Evolutionary conservation across 2,329 filamentous ascomycete species (phyloP).

Genomic region (Xylaria sp.): DNA sequence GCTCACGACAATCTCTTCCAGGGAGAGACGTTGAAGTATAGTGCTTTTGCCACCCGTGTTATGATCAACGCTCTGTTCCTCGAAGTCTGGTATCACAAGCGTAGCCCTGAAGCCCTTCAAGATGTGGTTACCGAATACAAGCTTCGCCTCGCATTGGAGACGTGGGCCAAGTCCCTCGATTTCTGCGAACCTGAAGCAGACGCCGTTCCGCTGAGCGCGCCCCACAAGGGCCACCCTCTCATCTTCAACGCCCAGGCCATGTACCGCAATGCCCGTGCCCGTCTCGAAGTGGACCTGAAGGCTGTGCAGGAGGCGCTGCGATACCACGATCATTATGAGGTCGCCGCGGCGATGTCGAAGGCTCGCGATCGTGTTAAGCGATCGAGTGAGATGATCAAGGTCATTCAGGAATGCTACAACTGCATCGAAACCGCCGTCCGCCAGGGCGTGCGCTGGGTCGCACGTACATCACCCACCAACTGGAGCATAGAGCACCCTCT

Average conservation of each 20-base stretch:
- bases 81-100: slow-evolving; percentile 98
- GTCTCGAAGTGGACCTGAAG: slow-evolving; percentile 92
- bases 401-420: slow-evolving; percentile 95
- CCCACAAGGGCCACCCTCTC: slow-evolving; percentile 90
- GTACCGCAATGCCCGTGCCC: slow-evolving; percentile 87
- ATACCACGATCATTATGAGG: slow-evolving; percentile 95
- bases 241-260: slow-evolving; percentile 98
- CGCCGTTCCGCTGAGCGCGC: slow-evolving; percentile 82
- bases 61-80: slow-evolving; percentile 99
- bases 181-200: slow-evolving; percentile 88
- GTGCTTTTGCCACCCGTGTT: slow-evolving; percentile 91
- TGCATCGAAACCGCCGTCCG: slow-evolving; percentile 94
- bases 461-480: slow-evolving; percentile 94
- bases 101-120: slow-evolving; percentile 93
- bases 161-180: slow-evolving; percentile 96
- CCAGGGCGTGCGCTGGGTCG: slow-evolving; percentile 95
- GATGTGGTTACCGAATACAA: slow-evolving; percentile 98
- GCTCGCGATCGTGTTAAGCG: slow-evolving; percentile 91
- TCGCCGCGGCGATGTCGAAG: slow-evolving; percentile 92
- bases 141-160: slow-evolving; percentile 87
- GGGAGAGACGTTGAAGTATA: slow-evolving; percentile 84
- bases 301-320: slow-evolving; percentile 91
- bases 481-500: slow-evolving; percentile 99
- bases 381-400: slow-evolving; percentile 95
- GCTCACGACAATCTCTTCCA: slow-evolving; percentile 95